Evolutionary conservation across 202 grass and related monocot genomes (phyloP), one percentile per base, ranked within the genome.

Genomic region (Carex sylvatica): DNA sequence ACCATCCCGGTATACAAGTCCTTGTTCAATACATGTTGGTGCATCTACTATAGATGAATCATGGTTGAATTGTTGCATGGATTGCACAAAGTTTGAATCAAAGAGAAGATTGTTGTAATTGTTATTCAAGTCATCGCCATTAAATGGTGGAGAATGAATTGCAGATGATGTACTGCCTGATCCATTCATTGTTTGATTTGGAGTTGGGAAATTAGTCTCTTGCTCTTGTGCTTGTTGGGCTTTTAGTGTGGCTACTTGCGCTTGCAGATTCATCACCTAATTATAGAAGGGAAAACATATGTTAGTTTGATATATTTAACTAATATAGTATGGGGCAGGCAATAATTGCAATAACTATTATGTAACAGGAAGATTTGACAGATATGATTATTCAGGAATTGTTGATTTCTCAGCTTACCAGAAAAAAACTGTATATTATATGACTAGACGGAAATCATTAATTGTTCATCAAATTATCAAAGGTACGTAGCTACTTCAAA

Each of bases 211-310:
- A 44, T 44, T 44, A 52, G 38, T 84, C 74, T 79, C 87, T 66
- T 86, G 91, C 61, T 85, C 89, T 83, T 91, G 88, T 19, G 84
- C 55, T 24, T 82, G 88, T 68, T 94, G 92, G 19, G 82, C 79
- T 83, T 95, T 93, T 42, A 98, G 90, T 72, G 89, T 89, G n/a
- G 86, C 87, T 74, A 98, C 82, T 80, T 98, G 95, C 40, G 90
- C 90, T 78, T 98, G 95, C 20, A 98, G 89, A 58, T 89, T 94
- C 90, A 98, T 92, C 56, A 98, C 95, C 95, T 97, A 49, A 52
- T 36, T 61, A 64, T 66, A 3, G 23, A 47, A 38, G 0, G 12
- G 5, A 72, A 61, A 6, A 60, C 64, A 52, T 49, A 87, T 87
- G 15, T 82, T 51, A 82, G 64, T 80, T 85, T 53, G 23, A 42